Conservation (phyloP, 805 yeast species). For the Kuraishia ogatae region DNA sequence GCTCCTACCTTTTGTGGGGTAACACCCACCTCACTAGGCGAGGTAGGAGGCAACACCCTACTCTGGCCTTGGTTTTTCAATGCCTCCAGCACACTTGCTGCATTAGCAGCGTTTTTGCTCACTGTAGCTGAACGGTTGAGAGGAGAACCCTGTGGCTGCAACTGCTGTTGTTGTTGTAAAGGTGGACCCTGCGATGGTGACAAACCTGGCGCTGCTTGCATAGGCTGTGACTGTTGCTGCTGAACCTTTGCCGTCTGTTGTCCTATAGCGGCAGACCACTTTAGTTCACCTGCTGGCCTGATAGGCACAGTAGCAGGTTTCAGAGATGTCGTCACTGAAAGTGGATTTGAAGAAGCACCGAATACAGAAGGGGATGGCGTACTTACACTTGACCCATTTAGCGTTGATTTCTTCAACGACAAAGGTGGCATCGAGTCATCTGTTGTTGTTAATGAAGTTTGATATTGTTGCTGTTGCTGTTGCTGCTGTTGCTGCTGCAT, state of each 20-base stretch:
- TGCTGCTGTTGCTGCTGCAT: not conserved
- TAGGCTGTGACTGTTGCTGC: constrained; percentile 1
- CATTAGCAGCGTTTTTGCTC: constrained; percentile 24
- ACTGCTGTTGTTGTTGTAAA: constrained; percentile 9
- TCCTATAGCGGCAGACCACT: constrained; percentile 21
- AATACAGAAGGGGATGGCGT: constrained; percentile 5
- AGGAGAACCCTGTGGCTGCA: constrained; percentile 9
- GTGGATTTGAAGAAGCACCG: constrained; percentile 2
- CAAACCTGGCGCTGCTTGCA: not conserved
- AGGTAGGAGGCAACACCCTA: constrained; percentile 5
- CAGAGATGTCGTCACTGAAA: constrained; percentile 13
- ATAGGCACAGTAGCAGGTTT: constrained; percentile 27
- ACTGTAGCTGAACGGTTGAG: constrained; percentile 5
- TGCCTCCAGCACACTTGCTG: constrained; percentile 28
- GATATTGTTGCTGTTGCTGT: not conserved
- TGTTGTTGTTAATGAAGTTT: not conserved
- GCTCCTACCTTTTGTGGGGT: constrained; percentile 2
- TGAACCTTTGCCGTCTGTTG: constrained; percentile 14
- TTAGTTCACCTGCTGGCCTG: constrained; percentile 20
- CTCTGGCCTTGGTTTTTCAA: constrained; percentile 18
- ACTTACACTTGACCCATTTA: not conserved
- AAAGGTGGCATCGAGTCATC: not conserved
- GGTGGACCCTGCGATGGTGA: constrained; percentile 3
- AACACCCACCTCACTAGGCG: constrained; percentile 4
- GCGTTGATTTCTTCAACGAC: constrained; percentile 3